Conservation (phyloP, 2,329 filamentous ascomycete species). For the Aspergillus eucalypticola region DNA sequence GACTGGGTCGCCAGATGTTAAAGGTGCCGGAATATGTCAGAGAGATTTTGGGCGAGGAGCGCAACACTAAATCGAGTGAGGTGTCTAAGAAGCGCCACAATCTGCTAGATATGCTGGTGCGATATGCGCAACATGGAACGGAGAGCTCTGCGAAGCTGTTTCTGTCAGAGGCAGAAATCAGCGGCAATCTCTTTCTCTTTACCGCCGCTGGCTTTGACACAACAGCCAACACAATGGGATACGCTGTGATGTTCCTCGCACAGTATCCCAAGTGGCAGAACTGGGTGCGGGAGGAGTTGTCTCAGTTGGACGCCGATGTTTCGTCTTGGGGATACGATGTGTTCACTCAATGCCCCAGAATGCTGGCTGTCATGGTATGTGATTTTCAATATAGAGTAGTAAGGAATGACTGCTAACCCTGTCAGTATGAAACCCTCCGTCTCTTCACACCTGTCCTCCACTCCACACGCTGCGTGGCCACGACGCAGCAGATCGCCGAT, state of each 20-base stretch:
- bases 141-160: conserved; percentile 22
- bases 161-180: conserved; percentile 43
- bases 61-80: neutral
- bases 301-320: conserved; percentile 30
- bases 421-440: conserved; percentile 45
- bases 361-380: conserved; percentile 52
- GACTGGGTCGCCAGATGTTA: conserved; percentile 3
- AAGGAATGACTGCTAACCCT: neutral
- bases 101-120: conserved; percentile 10
- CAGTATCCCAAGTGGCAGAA: conserved; percentile 52
- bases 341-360: conserved; percentile 48
- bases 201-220: conserved; percentile 52
- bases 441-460: conserved; percentile 45
- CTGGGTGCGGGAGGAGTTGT: conserved; percentile 55
- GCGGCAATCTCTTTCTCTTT: conserved; percentile 51
- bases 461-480: conserved; percentile 34
- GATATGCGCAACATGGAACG: conserved; percentile 3
- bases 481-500: conserved; percentile 33
- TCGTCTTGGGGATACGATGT: conserved; percentile 44
- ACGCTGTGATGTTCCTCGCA: conserved; percentile 50
- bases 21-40: conserved; percentile 8
- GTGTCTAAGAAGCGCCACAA: neutral
- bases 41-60: conserved; percentile 7
- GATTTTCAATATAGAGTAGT: neutral
- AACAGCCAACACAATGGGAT: conserved; percentile 54